These are phyloP conservation scores for Cyclotella atomus DNA, from an alignment of 108 stramenopile species.

Conservation along the genomic window DNA sequence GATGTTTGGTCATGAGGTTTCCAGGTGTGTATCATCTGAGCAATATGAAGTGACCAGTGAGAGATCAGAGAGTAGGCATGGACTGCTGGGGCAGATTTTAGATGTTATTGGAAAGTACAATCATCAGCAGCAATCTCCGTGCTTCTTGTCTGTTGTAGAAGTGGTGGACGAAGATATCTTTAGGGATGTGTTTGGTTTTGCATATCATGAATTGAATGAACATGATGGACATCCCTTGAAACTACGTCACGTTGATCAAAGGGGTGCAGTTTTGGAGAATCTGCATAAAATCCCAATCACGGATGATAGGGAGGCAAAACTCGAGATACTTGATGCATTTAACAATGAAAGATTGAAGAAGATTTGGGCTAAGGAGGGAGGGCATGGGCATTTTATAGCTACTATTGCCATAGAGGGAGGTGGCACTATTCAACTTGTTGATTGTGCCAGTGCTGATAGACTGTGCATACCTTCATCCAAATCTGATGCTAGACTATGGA, in stretches of 20 bases:
- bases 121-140: not conserved
- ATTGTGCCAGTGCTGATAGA: constrained; percentile 53
- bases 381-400: constrained; percentile 61
- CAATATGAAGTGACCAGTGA: not conserved
- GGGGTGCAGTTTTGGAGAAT: constrained; percentile 56
- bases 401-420: constrained; percentile 26
- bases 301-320: constrained; percentile 29
- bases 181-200: constrained; percentile 48
- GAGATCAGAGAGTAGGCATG: not conserved
- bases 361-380: constrained; percentile 41
- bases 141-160: constrained; percentile 50
- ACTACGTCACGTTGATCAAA: constrained; percentile 36
- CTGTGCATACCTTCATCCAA: constrained; percentile 9
- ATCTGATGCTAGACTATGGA: not conserved
- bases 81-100: constrained; percentile 28
- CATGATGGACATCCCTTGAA: constrained; percentile 25
- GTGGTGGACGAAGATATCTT: constrained; percentile 57
- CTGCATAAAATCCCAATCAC: constrained; percentile 57
- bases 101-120: constrained; percentile 3
- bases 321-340: constrained; percentile 18
- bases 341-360: constrained; percentile 27
- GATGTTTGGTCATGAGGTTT: constrained; percentile 31
- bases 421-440: constrained; percentile 51
- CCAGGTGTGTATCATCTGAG: constrained; percentile 6
- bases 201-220: constrained; percentile 27